These are phyloP conservation scores for Saccharomycopsis fibuligera DNA, from an alignment of 805 yeast species.

Conservation along the genomic window DNA sequence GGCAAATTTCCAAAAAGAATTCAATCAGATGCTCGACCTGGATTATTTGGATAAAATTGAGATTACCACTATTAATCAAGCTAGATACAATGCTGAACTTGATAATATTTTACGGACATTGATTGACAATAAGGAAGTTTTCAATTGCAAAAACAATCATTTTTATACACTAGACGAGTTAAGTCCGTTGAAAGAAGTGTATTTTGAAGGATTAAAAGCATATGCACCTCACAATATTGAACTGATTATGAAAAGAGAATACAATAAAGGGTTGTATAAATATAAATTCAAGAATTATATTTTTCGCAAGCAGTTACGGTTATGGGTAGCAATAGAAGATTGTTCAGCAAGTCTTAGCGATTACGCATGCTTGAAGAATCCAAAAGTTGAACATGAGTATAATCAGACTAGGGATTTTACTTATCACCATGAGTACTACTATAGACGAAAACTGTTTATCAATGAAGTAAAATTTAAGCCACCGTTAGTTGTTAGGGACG, in stretches of 20 bases:
- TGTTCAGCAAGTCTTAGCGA: slow-evolving; percentile 4
- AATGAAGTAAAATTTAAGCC: background rate
- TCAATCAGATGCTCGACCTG: slow-evolving; percentile 9
- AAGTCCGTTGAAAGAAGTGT: slow-evolving; percentile 44
- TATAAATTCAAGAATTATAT: slow-evolving; percentile 4
- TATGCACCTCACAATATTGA: slow-evolving; percentile 45
- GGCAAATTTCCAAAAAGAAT: slow-evolving; percentile 4
- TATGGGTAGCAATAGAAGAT: slow-evolving; percentile 14
- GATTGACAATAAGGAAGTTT: slow-evolving; percentile 29
- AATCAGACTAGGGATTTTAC: slow-evolving; percentile 6
- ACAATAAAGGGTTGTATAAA: slow-evolving; percentile 4
- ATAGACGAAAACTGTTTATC: background rate
- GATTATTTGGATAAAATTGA: slow-evolving; percentile 1
- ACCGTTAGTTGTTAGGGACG: background rate
- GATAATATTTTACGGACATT: slow-evolving; percentile 29
- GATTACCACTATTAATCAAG: background rate
- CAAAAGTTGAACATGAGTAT: background rate
- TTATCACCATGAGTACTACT: background rate
- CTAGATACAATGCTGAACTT: slow-evolving; percentile 12
- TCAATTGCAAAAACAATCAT: slow-evolving; percentile 57
- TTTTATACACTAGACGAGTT: slow-evolving; percentile 41
- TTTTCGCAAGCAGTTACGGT: slow-evolving; percentile 3
- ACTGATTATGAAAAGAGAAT: slow-evolving; percentile 13
- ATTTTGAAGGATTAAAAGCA: slow-evolving; percentile 52
- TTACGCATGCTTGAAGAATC: background rate